Evolutionary conservation across 768 basidiomycete genomes (phyloP), one percentile per base, ranked within the genome.

Genomic region (Rhodosporidiobolus odoratus): DNA sequence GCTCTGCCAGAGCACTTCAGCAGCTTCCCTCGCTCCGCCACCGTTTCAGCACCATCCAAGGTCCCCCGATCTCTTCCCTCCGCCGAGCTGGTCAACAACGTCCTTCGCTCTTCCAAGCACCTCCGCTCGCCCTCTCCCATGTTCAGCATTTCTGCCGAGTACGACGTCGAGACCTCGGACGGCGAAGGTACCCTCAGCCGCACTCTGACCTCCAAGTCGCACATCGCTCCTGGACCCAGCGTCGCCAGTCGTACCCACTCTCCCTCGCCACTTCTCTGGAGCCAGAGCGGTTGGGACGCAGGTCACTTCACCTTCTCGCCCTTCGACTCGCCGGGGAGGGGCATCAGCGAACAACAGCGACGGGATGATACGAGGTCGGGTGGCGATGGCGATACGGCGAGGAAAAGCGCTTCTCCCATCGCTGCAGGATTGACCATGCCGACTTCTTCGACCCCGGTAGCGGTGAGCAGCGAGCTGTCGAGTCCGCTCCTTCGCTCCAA

Each of bases 281-380:
- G 48, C 47, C 60, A 66, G 32, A 13, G 43, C 10, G 63, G 69
- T 12, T 70, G 69, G 69, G 25, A 38, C 54, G 53, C 63, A 1
- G 69, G 52, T 21, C 47, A 54, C 43, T 66, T 71, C 54, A 52
- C 64, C 43, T 71, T 71, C 30, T 30, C 65, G 0, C 61, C 69
- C 15, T 30, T 61, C 41, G 59, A 1, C 38, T 4, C 27, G 1
- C 37, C 58, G 27, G 27, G 34, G 19, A 35, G 27, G 40, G 7
- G 21, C 34, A 38, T 35, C 53, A 45, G n/a, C 23, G 35, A 59
- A 35, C 35, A 34, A 41, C 19, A 35, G 23, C 15, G 34, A 17
- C 19, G n/a, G 43, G n/a, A 43, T 8, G 38, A 40, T 8, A 41
- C 34, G 27, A 15, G 50, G 19, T 4, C 9, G 38, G 38, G 35